These are phyloP conservation scores for Bruguiera sexangula DNA, from an alignment of 345 rosid species.

Conservation along the genomic window DNA sequence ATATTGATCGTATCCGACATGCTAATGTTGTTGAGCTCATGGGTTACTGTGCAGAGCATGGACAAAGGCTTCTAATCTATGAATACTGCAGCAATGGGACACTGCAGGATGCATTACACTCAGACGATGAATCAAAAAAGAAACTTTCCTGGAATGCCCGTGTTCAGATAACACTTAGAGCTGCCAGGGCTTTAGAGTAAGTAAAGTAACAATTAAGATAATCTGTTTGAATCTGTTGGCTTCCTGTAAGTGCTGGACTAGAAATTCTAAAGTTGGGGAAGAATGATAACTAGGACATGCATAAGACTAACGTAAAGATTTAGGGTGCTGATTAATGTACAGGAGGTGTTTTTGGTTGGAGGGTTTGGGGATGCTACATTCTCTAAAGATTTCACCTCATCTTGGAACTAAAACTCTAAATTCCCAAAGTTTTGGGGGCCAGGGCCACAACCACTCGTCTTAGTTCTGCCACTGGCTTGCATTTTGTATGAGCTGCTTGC, in stretches of 20 bases:
- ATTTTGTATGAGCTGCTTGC: not conserved
- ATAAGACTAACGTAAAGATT: too few species aligned
- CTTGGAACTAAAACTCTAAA: too few species aligned
- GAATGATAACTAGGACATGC: too few species aligned
- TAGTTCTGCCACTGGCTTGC: not conserved
- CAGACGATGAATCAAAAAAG: conserved; percentile 69
- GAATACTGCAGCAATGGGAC: conserved; percentile 89
- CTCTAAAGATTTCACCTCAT: too few species aligned
- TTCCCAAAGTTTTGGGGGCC: too few species aligned
- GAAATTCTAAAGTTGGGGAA: too few species aligned
- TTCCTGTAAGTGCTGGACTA: too few species aligned
- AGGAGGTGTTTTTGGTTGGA: too few species aligned
- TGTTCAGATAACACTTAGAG: conserved; percentile 81
- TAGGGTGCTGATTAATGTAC: too few species aligned
- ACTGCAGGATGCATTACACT: conserved; percentile 74
- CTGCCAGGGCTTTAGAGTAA: conserved; percentile 96
- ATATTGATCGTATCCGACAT: conserved; percentile 74
- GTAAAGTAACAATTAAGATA: conserved; percentile 21
- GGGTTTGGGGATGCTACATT: too few species aligned
- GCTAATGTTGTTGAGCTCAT: conserved; percentile 79
- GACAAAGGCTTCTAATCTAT: conserved; percentile 78
- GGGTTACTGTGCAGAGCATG: conserved; percentile 98
- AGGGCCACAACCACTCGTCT: not conserved
- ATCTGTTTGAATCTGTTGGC: too few species aligned
- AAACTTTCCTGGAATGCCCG: conserved; percentile 79